Base-by-base conservation (phyloP, 2,329 filamentous ascomycete species). In the Stagonosporopsis cucurbitacearum region DNA sequence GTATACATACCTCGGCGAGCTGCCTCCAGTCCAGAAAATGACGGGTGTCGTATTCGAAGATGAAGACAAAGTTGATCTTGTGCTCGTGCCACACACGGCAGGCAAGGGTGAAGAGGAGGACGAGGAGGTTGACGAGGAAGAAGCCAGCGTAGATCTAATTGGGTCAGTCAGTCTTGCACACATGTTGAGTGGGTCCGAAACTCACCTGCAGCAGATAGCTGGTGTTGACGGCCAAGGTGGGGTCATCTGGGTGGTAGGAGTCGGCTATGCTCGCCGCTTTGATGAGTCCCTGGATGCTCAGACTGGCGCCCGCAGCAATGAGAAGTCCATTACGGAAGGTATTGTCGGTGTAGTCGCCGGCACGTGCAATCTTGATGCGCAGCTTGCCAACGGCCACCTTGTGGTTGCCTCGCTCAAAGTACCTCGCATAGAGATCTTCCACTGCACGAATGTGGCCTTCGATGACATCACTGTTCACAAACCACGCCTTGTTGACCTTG, bases 21-120 rank as follows among this genome's bases (percentile, higher is more conserved):
- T 96, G 88, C 64, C 91, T 87, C 92, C 94, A 99, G 75, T 98
- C 91, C 25, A 98, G 79, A 61, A 88, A 86, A 73, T 95, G 87
- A 54, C 94, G 84, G 50, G 88, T 88, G 79, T 98, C 93, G 70
- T 96, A 95, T 77, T 99, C 95, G 71, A 99, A 99, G 65, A 98
- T 92, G 75, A 97, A 97, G 50, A 89, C 86, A 73, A 98, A 98
- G 73, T 99, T 99, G 77, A 99, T 91, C 76, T 94, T 96, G 72
- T 88, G 87, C 47, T 80, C 80, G 6, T 87, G 86, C 92, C 94
- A 99, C 15, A 96, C 78, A 52, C 88, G 87, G 73, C 93, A 96
- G 68, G 92, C 88, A 32, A 96, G 69, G 68, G 90, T 92, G 70
- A 98, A 98, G n/a, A 96, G 78, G 9, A 89, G 79, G 68, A 96